Percentiles rank a stretch among this genome's conserved stretches.
Evolutionary conservation across 2,329 filamentous ascomycete species (phyloP).

Genomic region (Shiraia bambusicola): DNA sequence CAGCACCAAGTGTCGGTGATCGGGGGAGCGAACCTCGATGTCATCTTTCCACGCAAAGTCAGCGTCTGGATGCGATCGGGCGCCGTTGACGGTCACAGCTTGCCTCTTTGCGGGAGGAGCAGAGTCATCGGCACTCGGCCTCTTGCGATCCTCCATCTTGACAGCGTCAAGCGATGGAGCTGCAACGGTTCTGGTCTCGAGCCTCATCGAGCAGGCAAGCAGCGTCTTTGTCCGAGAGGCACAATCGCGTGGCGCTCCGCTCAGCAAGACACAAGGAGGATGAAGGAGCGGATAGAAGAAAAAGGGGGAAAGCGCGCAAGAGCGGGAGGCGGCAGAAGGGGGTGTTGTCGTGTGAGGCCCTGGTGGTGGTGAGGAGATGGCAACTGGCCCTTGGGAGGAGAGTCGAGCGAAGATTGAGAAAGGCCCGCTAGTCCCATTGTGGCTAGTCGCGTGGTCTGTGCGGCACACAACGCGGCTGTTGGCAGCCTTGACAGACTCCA

Average conservation of each 20-base stretch:
- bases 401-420: constrained; percentile 5
- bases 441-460: constrained; percentile 1
- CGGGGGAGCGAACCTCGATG: constrained; percentile 65
- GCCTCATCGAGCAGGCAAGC: constrained; percentile 74
- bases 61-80: constrained; percentile 63
- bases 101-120: constrained; percentile 91
- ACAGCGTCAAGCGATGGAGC: constrained; percentile 75
- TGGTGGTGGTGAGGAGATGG: constrained; percentile 16
- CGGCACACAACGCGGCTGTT: background rate
- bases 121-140: constrained; percentile 83
- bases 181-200: constrained; percentile 71
- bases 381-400: constrained; percentile 13
- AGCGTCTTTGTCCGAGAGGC: constrained; percentile 35
- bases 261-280: constrained; percentile 24
- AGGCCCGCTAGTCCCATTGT: background rate
- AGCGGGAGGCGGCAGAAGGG: constrained; percentile 16
- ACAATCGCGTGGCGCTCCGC: constrained; percentile 18
- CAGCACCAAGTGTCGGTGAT: constrained; percentile 18
- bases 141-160: constrained; percentile 99
- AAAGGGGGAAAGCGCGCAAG: constrained; percentile 11
- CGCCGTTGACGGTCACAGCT: constrained; percentile 72
- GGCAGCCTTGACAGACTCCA: too few relatives aligned
- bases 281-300: constrained; percentile 27
- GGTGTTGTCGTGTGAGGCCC: constrained; percentile 31
- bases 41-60: constrained; percentile 72